Base-by-base conservation (phyloP, 2,329 filamentous ascomycete species). In the Diaporthe humulicola region DNA sequence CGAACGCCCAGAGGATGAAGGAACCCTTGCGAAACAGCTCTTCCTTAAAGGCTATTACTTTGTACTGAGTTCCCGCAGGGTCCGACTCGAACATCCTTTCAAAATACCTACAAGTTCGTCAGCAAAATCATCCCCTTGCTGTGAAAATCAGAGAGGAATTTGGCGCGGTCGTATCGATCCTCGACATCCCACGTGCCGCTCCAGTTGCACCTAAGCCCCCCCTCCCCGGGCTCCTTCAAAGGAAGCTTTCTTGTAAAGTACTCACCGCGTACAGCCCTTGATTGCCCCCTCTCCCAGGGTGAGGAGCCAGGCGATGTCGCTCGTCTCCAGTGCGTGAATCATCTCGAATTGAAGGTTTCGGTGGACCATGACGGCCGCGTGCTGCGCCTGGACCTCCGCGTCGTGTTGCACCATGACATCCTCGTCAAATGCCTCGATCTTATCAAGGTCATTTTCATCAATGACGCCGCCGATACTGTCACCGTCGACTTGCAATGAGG, bases 31-130 rank as follows among this genome's bases (percentile, higher is more conserved):
- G 75, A 19, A 76, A 28, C 45, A 76, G 60, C 54, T 70, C 52
- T 45, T 76, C 75, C 45, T 72, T 72, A 70, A 74, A 74, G 36
- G 75, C 75, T 56, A 70, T 40, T 17, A 75, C 42, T 33, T 73
- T 73, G 64, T 60, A 48, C 7, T 67, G 56, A 19, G 67, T 71
- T 61, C 45, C 61, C n/a, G 48, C 33, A 45, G 73, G 69, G 64
- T 75, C 74, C 14, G 25, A 70, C 25, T 73, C 38, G 38, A 57
- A 50, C 33, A 70, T 36, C 12, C 30, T 45, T 57, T 38, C 45
- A 19, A 30, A 70, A 52, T 75, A 73, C 30, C 70, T 56, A 38
- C 30, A 3, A n/a, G 0, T 67, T 22, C 33, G 22, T 50, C 28
- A 50, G 45, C 25, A 1, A 38, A 33, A 25, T 12, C 15, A 12